phyloP scores from a whole-genome alignment of 345 rosid genomes.

The Cardamine chenopodiifolia region DNA sequence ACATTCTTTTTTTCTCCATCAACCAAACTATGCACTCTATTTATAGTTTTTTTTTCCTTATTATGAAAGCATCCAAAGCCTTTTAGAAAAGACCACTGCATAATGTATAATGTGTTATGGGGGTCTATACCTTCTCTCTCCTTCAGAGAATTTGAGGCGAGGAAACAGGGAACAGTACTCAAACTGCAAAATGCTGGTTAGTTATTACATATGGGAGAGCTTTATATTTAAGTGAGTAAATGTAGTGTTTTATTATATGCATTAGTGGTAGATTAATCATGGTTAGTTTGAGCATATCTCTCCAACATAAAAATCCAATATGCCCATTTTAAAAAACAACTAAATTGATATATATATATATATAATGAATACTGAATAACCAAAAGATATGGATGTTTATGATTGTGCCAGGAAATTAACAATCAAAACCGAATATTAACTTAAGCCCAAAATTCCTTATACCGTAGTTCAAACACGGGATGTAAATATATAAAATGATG shows the following conservation, averaged over 20 bases:
- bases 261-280: conserved; percentile 1
- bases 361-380: not conserved
- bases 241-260: conserved; percentile 5
- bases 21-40: conserved; percentile 24
- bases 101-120: conserved; percentile 19
- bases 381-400: not conserved
- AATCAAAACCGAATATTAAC: not conserved
- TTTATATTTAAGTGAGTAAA: not conserved
- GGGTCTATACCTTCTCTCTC: not conserved
- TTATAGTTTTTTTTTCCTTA: conserved; percentile 15
- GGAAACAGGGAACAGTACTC: not conserved
- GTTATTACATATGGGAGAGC: not conserved
- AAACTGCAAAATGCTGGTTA: conserved; percentile 6
- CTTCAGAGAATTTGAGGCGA: conserved; percentile 10
- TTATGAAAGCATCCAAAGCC: conserved; percentile 43
- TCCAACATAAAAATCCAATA: not conserved
- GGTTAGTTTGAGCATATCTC: not conserved
- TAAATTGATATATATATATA: not conserved
- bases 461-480: not conserved
- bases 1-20: conserved; percentile 40
- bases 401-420: not conserved
- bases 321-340: not conserved
- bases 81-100: conserved; percentile 21
- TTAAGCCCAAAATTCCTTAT: not conserved
- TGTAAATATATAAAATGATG: not conserved